phyloP scores from a whole-genome alignment of 441 rosid species.

The Flueggea neowawraea region DNA sequence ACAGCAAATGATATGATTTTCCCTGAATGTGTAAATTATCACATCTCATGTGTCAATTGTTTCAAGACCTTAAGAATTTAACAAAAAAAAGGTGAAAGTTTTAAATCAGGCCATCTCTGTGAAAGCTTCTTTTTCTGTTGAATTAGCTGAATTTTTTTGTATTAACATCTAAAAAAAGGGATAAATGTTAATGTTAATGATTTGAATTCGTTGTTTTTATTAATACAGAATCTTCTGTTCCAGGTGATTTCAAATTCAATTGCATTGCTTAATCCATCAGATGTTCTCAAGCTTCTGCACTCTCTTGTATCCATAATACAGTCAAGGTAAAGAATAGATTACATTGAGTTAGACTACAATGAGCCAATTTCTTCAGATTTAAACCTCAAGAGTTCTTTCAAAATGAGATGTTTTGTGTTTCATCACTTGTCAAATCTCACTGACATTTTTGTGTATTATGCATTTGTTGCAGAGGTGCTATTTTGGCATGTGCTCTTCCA shows the following conservation, averaged over 20 bases:
- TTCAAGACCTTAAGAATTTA: too few relatives aligned
- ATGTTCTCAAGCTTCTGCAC: slow-evolving; percentile 73
- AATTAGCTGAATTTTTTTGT: too few relatives aligned
- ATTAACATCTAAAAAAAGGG: too few relatives aligned
- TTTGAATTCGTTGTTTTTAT: background rate
- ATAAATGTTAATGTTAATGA: background rate
- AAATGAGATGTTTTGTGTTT: background rate
- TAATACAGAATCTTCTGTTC: slow-evolving; percentile 6
- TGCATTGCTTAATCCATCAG: slow-evolving; percentile 61
- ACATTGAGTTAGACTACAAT: too few relatives aligned
- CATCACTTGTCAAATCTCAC: background rate
- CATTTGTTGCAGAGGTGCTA: slow-evolving; percentile 66
- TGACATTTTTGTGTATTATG: background rate
- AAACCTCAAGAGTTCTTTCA: too few relatives aligned
- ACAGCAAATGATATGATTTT: background rate
- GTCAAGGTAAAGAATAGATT: slow-evolving; percentile 61
- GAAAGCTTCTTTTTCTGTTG: too few relatives aligned
- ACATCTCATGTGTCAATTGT: too few relatives aligned
- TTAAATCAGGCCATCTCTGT: too few relatives aligned
- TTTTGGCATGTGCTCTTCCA: slow-evolving; percentile 79
- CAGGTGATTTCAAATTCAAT: slow-evolving; percentile 89
- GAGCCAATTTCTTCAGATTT: too few relatives aligned
- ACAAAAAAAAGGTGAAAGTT: too few relatives aligned
- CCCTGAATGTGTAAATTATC: too few relatives aligned
- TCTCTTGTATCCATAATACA: slow-evolving; percentile 67